Conservation (phyloP, 148 eudicot genomes). For the Euryodendron excelsum region DNA sequence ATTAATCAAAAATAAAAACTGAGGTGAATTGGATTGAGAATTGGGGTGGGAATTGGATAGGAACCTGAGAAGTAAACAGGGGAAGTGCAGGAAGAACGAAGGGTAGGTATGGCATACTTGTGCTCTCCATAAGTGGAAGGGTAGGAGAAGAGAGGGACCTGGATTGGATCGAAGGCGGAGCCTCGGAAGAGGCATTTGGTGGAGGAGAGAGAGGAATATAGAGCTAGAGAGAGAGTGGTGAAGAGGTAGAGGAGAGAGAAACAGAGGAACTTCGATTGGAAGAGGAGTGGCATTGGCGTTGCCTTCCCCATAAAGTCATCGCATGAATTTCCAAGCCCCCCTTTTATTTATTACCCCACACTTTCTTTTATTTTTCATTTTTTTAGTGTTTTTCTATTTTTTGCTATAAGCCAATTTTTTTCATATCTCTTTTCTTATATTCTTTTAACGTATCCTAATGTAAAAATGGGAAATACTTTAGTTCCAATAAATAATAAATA, state of each 20-base stretch:
- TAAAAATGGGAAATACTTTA: no score
- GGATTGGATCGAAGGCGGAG: slow-evolving; percentile 66
- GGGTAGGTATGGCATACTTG: slow-evolving; percentile 77
- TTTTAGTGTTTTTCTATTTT: no score
- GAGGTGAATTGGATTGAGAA: not conserved
- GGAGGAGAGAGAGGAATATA: slow-evolving; percentile 62
- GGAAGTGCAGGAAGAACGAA: slow-evolving; percentile 70
- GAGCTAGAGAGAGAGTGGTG: slow-evolving; percentile 50
- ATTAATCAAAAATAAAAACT: not conserved
- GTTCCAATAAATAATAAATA: no score
- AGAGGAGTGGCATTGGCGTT: slow-evolving; percentile 41
- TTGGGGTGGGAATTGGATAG: not conserved
- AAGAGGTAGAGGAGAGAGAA: slow-evolving; percentile 67
- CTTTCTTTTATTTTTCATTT: no score
- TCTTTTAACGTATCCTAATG: no score
- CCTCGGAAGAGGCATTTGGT: slow-evolving; percentile 70
- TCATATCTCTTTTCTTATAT: no score
- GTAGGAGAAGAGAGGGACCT: slow-evolving; percentile 65
- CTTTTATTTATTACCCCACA: no score
- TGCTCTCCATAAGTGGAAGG: slow-evolving; percentile 81
- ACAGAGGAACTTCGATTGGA: slow-evolving; percentile 78
- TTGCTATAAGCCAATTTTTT: no score
- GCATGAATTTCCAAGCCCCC: no score
- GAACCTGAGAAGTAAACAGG: slow-evolving; percentile 88
- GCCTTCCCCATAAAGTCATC: slow-evolving; percentile 38